These are phyloP conservation scores for Tricholoma saponaceum DNA, from an alignment of 768 basidiomycete genomes.

Conservation along the genomic window DNA sequence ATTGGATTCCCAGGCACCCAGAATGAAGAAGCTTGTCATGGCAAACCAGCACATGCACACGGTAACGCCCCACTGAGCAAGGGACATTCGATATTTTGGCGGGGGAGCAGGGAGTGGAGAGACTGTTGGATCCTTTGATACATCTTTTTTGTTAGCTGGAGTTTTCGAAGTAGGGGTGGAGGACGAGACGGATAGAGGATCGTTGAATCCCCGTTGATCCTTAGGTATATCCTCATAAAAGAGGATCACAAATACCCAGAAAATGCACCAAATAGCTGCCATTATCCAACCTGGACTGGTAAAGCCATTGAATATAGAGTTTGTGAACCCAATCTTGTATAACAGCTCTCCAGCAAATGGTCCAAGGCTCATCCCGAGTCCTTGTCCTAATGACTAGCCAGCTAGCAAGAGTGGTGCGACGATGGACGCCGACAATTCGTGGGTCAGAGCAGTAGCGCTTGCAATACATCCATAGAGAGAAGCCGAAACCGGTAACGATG, in stretches of 20 bases:
- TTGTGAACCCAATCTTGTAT: constrained; percentile 56
- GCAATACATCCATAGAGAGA: constrained; percentile 62
- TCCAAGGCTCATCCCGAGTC: constrained; percentile 55
- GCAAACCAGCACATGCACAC: constrained; percentile 68
- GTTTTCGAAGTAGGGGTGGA: background rate
- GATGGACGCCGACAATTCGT: constrained; percentile 60
- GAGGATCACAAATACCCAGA: constrained; percentile 36
- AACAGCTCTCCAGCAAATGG: constrained; percentile 62
- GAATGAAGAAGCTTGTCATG: constrained; percentile 67
- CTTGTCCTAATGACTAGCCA: constrained; percentile 64
- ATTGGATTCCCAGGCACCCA: constrained; percentile 67
- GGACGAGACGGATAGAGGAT: background rate
- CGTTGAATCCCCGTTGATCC: constrained; percentile 2
- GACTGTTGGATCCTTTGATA: constrained; percentile 11
- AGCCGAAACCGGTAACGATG: constrained; percentile 58
- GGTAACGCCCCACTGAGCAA: constrained; percentile 47
- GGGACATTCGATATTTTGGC: constrained; percentile 10
- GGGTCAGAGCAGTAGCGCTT: constrained; percentile 71
- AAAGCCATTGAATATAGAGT: constrained; percentile 59
- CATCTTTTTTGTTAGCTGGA: background rate
- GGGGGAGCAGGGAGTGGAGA: constrained; percentile 20
- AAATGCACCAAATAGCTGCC: constrained; percentile 48
- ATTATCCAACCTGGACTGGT: constrained; percentile 68
- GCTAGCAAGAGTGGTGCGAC: constrained; percentile 57
- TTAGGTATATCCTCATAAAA: constrained; percentile 38